Conservation (phyloP, 2,329 filamentous ascomycete species). For the Phialemonium atrogriseum region DNA sequence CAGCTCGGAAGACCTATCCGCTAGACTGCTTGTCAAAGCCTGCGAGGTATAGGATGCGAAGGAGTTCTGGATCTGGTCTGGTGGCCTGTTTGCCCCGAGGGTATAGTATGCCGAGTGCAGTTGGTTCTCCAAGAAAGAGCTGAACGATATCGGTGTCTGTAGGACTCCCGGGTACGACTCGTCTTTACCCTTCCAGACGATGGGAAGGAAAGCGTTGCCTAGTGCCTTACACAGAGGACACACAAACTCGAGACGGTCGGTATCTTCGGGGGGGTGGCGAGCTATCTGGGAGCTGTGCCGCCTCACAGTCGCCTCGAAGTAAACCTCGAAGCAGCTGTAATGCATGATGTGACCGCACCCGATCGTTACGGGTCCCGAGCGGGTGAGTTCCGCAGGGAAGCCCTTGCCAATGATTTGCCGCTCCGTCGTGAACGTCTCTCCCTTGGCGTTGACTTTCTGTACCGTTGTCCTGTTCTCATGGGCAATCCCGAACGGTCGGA, state of each 20-base stretch:
- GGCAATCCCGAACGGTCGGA: conserved; percentile 85
- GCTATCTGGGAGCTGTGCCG: conserved; percentile 90
- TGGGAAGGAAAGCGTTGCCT: conserved; percentile 88
- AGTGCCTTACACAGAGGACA: conserved; percentile 95
- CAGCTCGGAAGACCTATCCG: conserved; percentile 26
- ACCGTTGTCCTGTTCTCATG: conserved; percentile 75
- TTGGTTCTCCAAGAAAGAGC: conserved; percentile 57
- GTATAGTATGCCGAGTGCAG: conserved; percentile 37
- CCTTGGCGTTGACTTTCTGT: conserved; percentile 65
- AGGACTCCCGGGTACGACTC: conserved; percentile 73
- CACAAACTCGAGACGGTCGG: conserved; percentile 78
- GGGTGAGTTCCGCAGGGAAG: conserved; percentile 61
- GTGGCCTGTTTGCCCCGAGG: conserved; percentile 23
- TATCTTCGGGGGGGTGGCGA: conserved; percentile 80
- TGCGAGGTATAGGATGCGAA: conserved; percentile 30
- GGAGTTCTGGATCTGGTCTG: conserved; percentile 23
- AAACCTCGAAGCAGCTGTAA: conserved; percentile 88
- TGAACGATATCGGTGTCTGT: conserved; percentile 48
- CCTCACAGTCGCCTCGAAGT: conserved; percentile 73
- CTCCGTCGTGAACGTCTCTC: conserved; percentile 63
- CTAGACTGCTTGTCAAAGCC: conserved; percentile 29
- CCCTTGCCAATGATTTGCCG: conserved; percentile 82
- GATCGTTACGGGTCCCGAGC: conserved; percentile 72
- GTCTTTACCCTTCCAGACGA: conserved; percentile 90
- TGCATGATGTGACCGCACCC: conserved; percentile 99